Conservation (phyloP, 305 asterid genomes). For the Fraxinus baroniana region DNA sequence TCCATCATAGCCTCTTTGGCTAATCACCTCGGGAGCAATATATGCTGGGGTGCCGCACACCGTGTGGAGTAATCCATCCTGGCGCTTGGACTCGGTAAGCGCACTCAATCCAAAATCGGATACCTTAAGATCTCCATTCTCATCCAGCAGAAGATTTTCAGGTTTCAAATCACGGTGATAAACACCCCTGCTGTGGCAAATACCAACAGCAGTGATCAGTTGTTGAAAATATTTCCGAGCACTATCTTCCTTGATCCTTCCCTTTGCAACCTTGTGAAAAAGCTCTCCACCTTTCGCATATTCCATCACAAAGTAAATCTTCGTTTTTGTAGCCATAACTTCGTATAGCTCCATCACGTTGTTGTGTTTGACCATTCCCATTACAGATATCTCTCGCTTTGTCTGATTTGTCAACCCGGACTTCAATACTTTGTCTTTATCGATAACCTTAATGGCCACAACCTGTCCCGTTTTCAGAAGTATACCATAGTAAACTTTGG, state of each 20-base stretch:
- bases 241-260: constrained; percentile 39
- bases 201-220: constrained; percentile 37
- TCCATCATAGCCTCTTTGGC: constrained; percentile 40
- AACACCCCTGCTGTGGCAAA: constrained; percentile 40
- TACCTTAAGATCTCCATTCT: constrained; percentile 36
- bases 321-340: constrained; percentile 45
- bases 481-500: constrained; percentile 41
- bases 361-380: constrained; percentile 34
- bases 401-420: constrained; percentile 39
- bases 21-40: constrained; percentile 46
- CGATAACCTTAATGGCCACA: constrained; percentile 43
- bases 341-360: constrained; percentile 36
- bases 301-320: constrained; percentile 42
- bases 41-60: constrained; percentile 50
- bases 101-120: constrained; percentile 51
- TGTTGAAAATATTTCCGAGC: constrained; percentile 46
- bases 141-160: constrained; percentile 41
- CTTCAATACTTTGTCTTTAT: constrained; percentile 39
- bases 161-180: constrained; percentile 50
- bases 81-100: constrained; percentile 29
- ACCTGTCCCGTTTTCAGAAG: constrained; percentile 34
- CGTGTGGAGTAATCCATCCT: constrained; percentile 45
- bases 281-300: constrained; percentile 48
- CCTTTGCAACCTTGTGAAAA: constrained; percentile 36
- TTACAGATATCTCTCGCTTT: constrained; percentile 41